Evolutionary conservation across 2,329 filamentous ascomycete genomes (phyloP).

Genomic region (Xylariaceae sp.): DNA sequence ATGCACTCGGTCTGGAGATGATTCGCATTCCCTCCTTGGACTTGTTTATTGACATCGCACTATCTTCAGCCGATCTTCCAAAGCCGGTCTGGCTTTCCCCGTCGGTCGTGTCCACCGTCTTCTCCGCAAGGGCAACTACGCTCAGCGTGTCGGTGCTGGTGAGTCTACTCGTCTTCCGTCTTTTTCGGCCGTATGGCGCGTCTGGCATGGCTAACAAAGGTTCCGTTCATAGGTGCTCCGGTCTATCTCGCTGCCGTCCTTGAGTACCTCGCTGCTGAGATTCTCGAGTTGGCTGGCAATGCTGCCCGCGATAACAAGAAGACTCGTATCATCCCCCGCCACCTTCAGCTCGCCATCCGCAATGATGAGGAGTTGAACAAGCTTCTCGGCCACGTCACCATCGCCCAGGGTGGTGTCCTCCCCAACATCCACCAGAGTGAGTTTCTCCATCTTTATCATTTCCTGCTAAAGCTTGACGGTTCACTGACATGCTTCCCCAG

Average conservation of each 20-base stretch:
- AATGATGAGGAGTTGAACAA: constrained; percentile 99
- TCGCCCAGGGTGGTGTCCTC: constrained; percentile 93
- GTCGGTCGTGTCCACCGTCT: constrained; percentile 99
- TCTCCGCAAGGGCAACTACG: constrained; percentile 98
- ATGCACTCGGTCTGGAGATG: constrained; percentile 2
- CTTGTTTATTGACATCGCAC: constrained; percentile 36
- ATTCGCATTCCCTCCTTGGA: constrained; percentile 7
- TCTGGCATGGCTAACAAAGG: constrained; percentile 7
- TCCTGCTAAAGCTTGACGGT: constrained; percentile 13
- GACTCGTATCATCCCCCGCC: constrained; percentile 99
- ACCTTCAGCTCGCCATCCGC: constrained; percentile 97
- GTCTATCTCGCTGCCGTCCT: constrained; percentile 97
- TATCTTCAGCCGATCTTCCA: constrained; percentile 80
- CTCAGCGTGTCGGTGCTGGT: constrained; percentile 95
- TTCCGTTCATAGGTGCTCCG: constrained; percentile 57
- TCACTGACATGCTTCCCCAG: constrained; percentile 51
- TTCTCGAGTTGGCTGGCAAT: constrained; percentile 97
- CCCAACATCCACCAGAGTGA: constrained; percentile 97
- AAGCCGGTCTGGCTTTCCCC: constrained; percentile 98
- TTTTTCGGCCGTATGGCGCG: accelerated
- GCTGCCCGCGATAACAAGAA: constrained; percentile 99
- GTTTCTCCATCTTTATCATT: constrained; percentile 37
- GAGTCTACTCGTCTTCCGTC: constrained; percentile 31
- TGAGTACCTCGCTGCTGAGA: constrained; percentile 97
- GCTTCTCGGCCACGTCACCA: constrained; percentile 92